These are phyloP conservation scores for Candida dajiaensis DNA, from an alignment of 805 yeast genomes.

Conservation along the genomic window DNA sequence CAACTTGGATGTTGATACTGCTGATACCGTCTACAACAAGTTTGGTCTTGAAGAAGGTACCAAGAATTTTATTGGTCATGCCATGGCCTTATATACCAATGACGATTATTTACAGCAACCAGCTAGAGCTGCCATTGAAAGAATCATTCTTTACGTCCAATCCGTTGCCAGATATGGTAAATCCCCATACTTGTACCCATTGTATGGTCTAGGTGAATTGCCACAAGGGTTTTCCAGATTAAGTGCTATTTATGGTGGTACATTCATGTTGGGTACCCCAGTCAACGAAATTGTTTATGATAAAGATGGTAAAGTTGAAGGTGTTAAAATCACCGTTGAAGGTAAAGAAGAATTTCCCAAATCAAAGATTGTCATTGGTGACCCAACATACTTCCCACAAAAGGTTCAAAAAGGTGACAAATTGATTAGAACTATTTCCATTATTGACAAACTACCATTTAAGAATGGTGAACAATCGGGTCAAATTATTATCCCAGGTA, in stretches of 20 bases:
- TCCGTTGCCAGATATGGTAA: slow-evolving; percentile 94
- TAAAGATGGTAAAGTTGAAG: slow-evolving; percentile 66
- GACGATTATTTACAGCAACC: slow-evolving; percentile 86
- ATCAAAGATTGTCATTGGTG: slow-evolving; percentile 93
- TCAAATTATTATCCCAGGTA: slow-evolving; percentile 94
- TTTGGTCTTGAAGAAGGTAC: slow-evolving; percentile 91
- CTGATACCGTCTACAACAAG: slow-evolving; percentile 85
- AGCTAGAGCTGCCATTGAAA: slow-evolving; percentile 85
- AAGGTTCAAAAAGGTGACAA: slow-evolving; percentile 33
- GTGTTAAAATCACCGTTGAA: slow-evolving; percentile 79
- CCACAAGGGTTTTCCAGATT: slow-evolving; percentile 99
- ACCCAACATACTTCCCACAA: slow-evolving; percentile 93
- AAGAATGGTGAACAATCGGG: slow-evolving; percentile 81
- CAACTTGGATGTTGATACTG: slow-evolving; percentile 79
- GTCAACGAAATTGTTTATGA: slow-evolving; percentile 81
- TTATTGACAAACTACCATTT: slow-evolving; percentile 79
- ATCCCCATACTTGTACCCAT: slow-evolving; percentile 92
- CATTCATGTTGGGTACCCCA: slow-evolving; percentile 96
- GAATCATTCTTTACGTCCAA: slow-evolving; percentile 79
- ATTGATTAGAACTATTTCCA: slow-evolving; percentile 54
- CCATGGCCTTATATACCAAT: slow-evolving; percentile 95
- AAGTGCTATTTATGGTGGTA: slow-evolving; percentile 96
- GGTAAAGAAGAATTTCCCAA: slow-evolving; percentile 60
- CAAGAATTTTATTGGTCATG: slow-evolving; percentile 94
- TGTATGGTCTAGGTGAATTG: slow-evolving; percentile 93